These are phyloP conservation scores for Acidiella bohemica DNA, from an alignment of 495 filamentous ascomycete genomes.

Conservation along the genomic window DNA sequence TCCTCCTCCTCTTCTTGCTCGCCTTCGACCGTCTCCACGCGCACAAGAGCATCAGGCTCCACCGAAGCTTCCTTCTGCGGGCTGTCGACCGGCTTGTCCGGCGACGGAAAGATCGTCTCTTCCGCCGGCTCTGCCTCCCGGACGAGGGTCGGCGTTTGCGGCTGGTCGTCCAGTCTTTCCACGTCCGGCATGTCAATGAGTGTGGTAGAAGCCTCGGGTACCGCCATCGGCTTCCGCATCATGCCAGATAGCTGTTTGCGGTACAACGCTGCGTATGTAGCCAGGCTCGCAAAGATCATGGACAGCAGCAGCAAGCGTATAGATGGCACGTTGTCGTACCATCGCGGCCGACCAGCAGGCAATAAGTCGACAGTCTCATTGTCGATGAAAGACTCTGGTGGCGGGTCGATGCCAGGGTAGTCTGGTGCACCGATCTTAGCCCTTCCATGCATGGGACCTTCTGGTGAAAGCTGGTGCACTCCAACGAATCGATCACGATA, in stretches of 20 bases:
- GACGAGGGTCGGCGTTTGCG: slow-evolving; percentile 10
- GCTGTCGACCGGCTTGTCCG: background rate
- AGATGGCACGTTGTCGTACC: slow-evolving; percentile 2
- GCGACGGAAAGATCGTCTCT: slow-evolving; percentile 16
- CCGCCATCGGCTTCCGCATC: background rate
- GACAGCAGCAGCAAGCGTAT: background rate
- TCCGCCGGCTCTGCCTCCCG: slow-evolving; percentile 15
- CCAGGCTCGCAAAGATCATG: background rate
- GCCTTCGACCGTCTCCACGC: slow-evolving; percentile 2
- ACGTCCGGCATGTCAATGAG: background rate
- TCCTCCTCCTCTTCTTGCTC: slow-evolving; percentile 27
- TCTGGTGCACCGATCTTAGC: slow-evolving; percentile 12
- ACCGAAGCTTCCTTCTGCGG: slow-evolving; percentile 29
- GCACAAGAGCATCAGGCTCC: slow-evolving; percentile 51
- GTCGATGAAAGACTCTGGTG: slow-evolving; percentile 26
- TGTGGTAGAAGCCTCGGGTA: background rate
- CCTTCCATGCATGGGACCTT: background rate
- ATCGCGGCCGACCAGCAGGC: background rate
- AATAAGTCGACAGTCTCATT: background rate
- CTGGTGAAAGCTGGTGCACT: slow-evolving; percentile 35
- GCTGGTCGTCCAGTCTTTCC: slow-evolving; percentile 38
- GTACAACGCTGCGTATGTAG: background rate
- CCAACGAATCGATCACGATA: slow-evolving; percentile 15
- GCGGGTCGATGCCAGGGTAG: slow-evolving; percentile 11
- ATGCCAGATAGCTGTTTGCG: background rate